These are phyloP conservation scores for Pontederia paniculata DNA, from an alignment of 176 grass and related monocot species.

Conservation along the genomic window DNA sequence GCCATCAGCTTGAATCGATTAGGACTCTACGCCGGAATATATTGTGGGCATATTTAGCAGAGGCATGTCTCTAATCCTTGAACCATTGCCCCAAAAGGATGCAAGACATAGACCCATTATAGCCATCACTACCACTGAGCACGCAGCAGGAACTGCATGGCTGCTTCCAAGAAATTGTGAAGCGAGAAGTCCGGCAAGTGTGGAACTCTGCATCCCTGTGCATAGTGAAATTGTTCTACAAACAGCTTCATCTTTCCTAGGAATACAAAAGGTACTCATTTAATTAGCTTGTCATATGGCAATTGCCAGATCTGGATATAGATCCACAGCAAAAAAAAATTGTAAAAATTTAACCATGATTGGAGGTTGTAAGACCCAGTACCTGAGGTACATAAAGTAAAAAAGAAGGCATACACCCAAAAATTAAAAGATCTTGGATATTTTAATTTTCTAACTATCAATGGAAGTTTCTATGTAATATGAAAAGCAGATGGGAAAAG, in stretches of 20 bases:
- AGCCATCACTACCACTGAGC: slow-evolving; percentile 83
- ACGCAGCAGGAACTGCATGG: slow-evolving; percentile 85
- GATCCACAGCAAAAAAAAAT: no score
- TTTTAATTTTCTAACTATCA: no score
- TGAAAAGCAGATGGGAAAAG: no score
- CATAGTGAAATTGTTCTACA: slow-evolving; percentile 78
- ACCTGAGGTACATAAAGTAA: neutral
- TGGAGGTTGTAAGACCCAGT: no score
- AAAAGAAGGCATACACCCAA: neutral
- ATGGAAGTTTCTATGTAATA: no score
- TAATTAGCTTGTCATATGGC: neutral
- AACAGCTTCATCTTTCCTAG: slow-evolving; percentile 63
- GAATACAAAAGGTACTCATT: neutral
- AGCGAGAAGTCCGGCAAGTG: slow-evolving; percentile 82
- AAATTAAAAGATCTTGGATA: no score
- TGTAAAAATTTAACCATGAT: no score
- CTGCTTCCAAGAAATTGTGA: slow-evolving; percentile 79
- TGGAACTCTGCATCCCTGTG: slow-evolving; percentile 94
- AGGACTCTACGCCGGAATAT: slow-evolving; percentile 14
- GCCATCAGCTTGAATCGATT: neutral
- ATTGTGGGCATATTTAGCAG: slow-evolving; percentile 11
- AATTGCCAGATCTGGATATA: neutral
- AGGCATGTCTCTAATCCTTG: slow-evolving; percentile 37
- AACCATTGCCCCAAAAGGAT: slow-evolving; percentile 72
- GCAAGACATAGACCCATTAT: slow-evolving; percentile 79